These are phyloP conservation scores for Malbranchea zuffiana DNA, from an alignment of 2,329 filamentous ascomycete species.

Conservation along the genomic window DNA sequence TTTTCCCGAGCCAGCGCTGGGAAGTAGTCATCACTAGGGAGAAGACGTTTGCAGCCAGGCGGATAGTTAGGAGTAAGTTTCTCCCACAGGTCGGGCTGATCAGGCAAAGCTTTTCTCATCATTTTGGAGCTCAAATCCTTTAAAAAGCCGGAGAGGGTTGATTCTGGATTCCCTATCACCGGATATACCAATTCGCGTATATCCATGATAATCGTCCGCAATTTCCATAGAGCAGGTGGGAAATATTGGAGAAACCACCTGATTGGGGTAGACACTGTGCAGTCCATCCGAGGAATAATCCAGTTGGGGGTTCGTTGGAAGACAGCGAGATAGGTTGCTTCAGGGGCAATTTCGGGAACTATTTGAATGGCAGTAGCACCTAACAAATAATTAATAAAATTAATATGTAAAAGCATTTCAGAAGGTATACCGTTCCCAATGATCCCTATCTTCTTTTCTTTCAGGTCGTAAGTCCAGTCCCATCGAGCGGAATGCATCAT, in stretches of 20 bases:
- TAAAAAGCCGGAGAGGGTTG: conserved; percentile 33
- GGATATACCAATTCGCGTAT: conserved; percentile 41
- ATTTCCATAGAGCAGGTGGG: conserved; percentile 41
- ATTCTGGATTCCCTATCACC: conserved; percentile 33
- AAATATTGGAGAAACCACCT: conserved; percentile 40
- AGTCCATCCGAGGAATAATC: conserved; percentile 45
- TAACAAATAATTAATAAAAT: conserved; percentile 16
- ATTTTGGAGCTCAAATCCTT: conserved; percentile 26
- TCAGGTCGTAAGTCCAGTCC: conserved; percentile 48
- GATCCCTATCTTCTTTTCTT: conserved; percentile 46
- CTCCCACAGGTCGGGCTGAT: conserved; percentile 42
- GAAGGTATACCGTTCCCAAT: conserved; percentile 44
- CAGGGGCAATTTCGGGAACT: conserved; percentile 45
- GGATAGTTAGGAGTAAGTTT: conserved; percentile 45
- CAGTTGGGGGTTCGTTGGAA: conserved; percentile 52
- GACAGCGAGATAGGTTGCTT: conserved; percentile 40
- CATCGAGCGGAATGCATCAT: conserved; percentile 49
- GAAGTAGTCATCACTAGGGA: conserved; percentile 48
- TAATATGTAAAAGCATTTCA: not conserved
- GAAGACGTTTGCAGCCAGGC: conserved; percentile 45
- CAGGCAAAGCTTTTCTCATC: conserved; percentile 39
- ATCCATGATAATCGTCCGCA: conserved; percentile 45
- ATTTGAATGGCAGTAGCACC: conserved; percentile 50
- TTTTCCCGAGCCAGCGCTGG: conserved; percentile 39
- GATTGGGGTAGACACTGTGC: conserved; percentile 34